Percentiles rank a stretch among this genome's conserved stretches.
Conservation (phyloP, 1,139 yeast species). For the Kluyveromyces sp. region DNA sequence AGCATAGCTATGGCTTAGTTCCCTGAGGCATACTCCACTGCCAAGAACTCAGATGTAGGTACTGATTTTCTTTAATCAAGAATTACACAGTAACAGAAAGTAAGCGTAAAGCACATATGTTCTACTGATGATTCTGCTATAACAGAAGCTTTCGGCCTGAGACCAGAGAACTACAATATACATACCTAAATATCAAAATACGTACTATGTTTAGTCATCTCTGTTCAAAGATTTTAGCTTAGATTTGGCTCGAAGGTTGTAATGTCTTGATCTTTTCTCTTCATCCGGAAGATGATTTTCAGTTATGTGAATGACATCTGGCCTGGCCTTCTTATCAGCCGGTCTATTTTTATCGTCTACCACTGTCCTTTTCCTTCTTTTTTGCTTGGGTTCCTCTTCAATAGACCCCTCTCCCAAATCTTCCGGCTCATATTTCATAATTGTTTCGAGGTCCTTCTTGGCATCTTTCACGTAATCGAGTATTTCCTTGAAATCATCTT, state of each 20-base stretch:
- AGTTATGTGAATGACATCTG: slow-evolving; percentile 20
- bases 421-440: slow-evolving; percentile 14
- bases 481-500: slow-evolving; percentile 29
- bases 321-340: slow-evolving; percentile 25
- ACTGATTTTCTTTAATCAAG: too few relatives aligned
- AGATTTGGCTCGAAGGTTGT: slow-evolving; percentile 30
- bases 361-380: slow-evolving; percentile 5
- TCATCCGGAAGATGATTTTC: slow-evolving; percentile 18
- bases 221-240: slow-evolving; percentile 16
- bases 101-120: too few relatives aligned
- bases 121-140: too few relatives aligned
- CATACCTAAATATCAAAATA: not conserved
- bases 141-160: too few relatives aligned
- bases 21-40: too few relatives aligned
- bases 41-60: too few relatives aligned
- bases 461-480: slow-evolving; percentile 32
- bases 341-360: slow-evolving; percentile 18
- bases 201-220: not conserved
- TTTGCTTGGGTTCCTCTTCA: slow-evolving; percentile 8
- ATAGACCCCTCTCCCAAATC: slow-evolving; percentile 3
- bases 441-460: slow-evolving; percentile 25
- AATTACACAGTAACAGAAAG: too few relatives aligned
- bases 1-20: too few relatives aligned
- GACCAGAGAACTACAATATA: too few relatives aligned
- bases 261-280: slow-evolving; percentile 28